A percentile compares a stretch with the other conserved stretches of the same genome.
phyloP scores from a whole-genome alignment of 2,329 filamentous ascomycete species.

The Mycosphaerella sp. region DNA sequence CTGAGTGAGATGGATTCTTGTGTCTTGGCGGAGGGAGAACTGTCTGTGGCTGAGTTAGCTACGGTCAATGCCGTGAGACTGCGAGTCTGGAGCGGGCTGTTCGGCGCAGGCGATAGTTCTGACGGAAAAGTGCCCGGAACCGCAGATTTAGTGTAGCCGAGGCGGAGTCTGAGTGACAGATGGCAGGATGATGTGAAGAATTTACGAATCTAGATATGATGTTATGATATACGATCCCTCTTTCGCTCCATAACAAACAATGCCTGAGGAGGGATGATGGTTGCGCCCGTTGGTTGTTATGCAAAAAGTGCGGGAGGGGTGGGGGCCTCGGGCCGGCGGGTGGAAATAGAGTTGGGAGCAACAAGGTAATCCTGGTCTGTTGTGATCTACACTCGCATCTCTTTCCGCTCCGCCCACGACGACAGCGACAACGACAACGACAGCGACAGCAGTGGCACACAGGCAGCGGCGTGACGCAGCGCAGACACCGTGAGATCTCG shows the following conservation, averaged over 20 bases:
- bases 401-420: not conserved
- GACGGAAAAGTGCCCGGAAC: not conserved
- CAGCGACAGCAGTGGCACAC: not conserved
- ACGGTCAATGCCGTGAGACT: slow-evolving; percentile 11
- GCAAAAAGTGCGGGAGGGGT: too few species aligned
- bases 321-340: not conserved
- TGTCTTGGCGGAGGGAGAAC: slow-evolving; percentile 5
- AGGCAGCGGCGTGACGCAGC: not conserved
- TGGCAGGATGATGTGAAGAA: not conserved
- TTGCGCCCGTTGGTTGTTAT: too few species aligned
- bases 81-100: slow-evolving; percentile 12
- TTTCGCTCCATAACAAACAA: too few species aligned
- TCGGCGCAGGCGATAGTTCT: not conserved
- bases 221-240: too few species aligned
- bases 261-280: too few species aligned
- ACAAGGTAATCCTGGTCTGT: not conserved
- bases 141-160: not conserved
- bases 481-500: too few species aligned
- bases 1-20: slow-evolving; percentile 16
- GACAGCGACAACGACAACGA: not conserved
- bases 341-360: too few species aligned
- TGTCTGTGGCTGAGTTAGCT: slow-evolving; percentile 14
- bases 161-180: not conserved
- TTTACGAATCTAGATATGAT: too few species aligned
- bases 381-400: slow-evolving; percentile 4